Conservation (phyloP, 495 filamentous ascomycete species). For the Penicillium chermesinum region DNA sequence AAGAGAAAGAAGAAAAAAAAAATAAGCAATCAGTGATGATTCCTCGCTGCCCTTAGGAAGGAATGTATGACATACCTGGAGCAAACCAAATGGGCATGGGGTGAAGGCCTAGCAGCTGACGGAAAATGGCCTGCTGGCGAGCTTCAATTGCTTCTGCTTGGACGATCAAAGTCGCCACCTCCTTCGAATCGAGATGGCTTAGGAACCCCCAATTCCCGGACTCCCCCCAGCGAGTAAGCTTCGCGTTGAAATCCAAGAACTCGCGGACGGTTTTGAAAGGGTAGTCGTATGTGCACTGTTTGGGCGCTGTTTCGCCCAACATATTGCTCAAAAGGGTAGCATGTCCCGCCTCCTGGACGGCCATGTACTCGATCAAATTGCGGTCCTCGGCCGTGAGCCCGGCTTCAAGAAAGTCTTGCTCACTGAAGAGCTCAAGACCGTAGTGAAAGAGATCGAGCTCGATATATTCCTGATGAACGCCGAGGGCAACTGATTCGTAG, state of each 20-base stretch:
- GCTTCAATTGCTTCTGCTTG: conserved; percentile 77
- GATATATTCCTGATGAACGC: conserved; percentile 78
- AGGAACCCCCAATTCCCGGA: conserved; percentile 81
- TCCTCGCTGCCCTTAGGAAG: too few relatives aligned
- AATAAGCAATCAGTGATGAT: too few relatives aligned
- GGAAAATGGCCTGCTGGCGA: conserved; percentile 84
- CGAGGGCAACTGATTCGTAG: conserved; percentile 64
- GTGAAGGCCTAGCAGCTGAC: conserved; percentile 77
- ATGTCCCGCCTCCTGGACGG: conserved; percentile 77
- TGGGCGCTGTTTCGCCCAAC: conserved; percentile 59
- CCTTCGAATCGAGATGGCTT: conserved; percentile 73
- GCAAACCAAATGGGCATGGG: conserved; percentile 85
- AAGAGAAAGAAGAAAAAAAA: too few relatives aligned
- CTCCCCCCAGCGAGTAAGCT: conserved; percentile 77
- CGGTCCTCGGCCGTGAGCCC: conserved; percentile 66
- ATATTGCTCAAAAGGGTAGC: conserved; percentile 76
- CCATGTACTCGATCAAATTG: conserved; percentile 76
- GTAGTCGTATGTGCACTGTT: conserved; percentile 77
- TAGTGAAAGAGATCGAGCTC: conserved; percentile 88
- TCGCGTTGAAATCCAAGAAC: conserved; percentile 82
- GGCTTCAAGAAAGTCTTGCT: conserved; percentile 61
- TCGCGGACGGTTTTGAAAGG: conserved; percentile 72
- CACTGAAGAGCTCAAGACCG: conserved; percentile 68
- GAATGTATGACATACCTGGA: too few relatives aligned
- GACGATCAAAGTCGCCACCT: conserved; percentile 65